A percentile compares a stretch with the other conserved stretches of the same genome.
Conservation (phyloP, 2,329 filamentous ascomycete genomes). For the Penicillium sp. region DNA sequence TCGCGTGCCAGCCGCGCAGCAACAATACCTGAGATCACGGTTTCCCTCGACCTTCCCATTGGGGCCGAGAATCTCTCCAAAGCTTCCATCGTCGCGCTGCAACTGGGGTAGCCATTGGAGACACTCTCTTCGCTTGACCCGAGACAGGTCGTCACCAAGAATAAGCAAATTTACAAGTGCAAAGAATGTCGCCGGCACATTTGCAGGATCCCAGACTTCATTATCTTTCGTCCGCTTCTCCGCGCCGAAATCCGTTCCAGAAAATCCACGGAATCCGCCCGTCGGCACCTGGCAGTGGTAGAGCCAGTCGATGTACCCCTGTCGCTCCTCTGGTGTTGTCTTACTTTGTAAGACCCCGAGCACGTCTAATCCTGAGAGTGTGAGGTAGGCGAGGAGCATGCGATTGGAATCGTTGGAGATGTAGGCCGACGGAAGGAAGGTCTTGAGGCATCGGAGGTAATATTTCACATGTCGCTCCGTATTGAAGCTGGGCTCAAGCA, state of each 20-base stretch:
- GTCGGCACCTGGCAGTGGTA: slow-evolving; percentile 79
- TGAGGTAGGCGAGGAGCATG: slow-evolving; percentile 87
- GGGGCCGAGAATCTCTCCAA: slow-evolving; percentile 74
- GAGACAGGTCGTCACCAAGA: slow-evolving; percentile 61
- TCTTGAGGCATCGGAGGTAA: slow-evolving; percentile 85
- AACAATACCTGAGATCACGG: slow-evolving; percentile 82
- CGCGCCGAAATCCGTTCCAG: slow-evolving; percentile 60
- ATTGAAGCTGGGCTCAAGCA: slow-evolving; percentile 33
- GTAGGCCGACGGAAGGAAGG: slow-evolving; percentile 76
- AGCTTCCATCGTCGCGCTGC: slow-evolving; percentile 83
- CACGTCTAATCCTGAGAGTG: slow-evolving; percentile 78
- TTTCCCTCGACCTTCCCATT: slow-evolving; percentile 68
- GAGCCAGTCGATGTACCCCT: slow-evolving; percentile 69
- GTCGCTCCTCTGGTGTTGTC: slow-evolving; percentile 53
- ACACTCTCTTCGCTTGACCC: slow-evolving; percentile 66
- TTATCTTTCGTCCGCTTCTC: slow-evolving; percentile 51
- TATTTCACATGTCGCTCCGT: slow-evolving; percentile 76
- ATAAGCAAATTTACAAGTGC: slow-evolving; percentile 72
- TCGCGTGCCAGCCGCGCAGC: slow-evolving; percentile 75
- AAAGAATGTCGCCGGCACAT: slow-evolving; percentile 85
- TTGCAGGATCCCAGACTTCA: slow-evolving; percentile 68
- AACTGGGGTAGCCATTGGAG: slow-evolving; percentile 71
- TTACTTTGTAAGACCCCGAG: slow-evolving; percentile 62
- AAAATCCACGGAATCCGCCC: slow-evolving; percentile 86
- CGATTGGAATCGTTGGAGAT: slow-evolving; percentile 87